phyloP scores from a whole-genome alignment of 352 stramenopile species.

The Globisporangium takayamanum region DNA sequence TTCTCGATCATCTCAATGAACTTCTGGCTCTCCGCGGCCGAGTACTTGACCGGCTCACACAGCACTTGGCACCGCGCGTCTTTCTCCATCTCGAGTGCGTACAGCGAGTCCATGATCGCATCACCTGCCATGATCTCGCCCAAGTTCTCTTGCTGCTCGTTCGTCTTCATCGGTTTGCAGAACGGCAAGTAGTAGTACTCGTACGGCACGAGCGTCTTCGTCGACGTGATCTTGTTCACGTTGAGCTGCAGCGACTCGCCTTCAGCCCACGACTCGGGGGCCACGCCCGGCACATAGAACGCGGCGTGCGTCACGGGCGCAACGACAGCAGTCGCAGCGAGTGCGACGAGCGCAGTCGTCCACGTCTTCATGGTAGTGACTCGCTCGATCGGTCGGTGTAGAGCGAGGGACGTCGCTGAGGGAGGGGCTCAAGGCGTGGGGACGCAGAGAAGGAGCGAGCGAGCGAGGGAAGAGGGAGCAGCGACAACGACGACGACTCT shows the following conservation, averaged over 20 bases:
- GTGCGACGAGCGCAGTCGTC: conserved; percentile 1
- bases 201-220: conserved; percentile 97
- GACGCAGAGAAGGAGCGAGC: neutral
- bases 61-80: conserved; percentile 86
- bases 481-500: neutral
- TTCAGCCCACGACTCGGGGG: conserved; percentile 75
- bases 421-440: neutral
- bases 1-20: conserved; percentile 92
- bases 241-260: conserved; percentile 89
- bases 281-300: conserved; percentile 84
- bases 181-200: conserved; percentile 98
- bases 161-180: conserved; percentile 79
- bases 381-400: too few species aligned
- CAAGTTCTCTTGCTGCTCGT: conserved; percentile 88
- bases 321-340: conserved; percentile 18
- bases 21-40: conserved; percentile 57
- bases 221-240: conserved; percentile 98
- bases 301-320: conserved; percentile 30
- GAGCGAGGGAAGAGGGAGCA: neutral
- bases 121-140: conserved; percentile 91
- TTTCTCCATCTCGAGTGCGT: conserved; percentile 86
- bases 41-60: conserved; percentile 86
- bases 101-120: conserved; percentile 89
- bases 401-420: neutral
- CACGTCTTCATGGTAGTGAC: conserved; percentile 10